Evolutionary conservation across 768 basidiomycete genomes (phyloP).

Genomic region (Gymnopilus junonius): DNA sequence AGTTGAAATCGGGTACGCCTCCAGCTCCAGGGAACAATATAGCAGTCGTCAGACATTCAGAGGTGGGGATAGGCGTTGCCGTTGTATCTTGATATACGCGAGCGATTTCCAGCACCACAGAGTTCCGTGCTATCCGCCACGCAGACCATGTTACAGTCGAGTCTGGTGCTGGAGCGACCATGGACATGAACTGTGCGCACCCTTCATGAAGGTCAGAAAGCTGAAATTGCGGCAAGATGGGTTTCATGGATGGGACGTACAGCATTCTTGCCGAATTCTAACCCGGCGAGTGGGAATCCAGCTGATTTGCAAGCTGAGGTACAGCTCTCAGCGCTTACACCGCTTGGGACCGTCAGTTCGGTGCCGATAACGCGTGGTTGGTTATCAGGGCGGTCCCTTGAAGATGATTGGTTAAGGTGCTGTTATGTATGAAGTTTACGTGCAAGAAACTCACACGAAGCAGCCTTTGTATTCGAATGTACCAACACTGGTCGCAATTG

Average conservation of each 20-base stretch:
- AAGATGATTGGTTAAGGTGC: not conserved
- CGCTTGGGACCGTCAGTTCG: constrained; percentile 8
- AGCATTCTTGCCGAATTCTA: constrained; percentile 16
- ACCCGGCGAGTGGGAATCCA: constrained; percentile 12
- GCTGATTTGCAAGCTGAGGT: constrained; percentile 13
- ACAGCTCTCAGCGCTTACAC: constrained; percentile 14
- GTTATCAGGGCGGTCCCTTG: constrained; percentile 5
- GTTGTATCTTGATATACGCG: constrained; percentile 42
- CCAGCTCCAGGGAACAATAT: constrained; percentile 8
- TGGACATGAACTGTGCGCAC: constrained; percentile 60
- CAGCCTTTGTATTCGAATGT: constrained; percentile 15
- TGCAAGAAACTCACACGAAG: constrained; percentile 4
- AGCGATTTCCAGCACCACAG: constrained; percentile 60
- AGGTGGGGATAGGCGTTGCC: constrained; percentile 1
- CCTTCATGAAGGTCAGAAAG: constrained; percentile 37
- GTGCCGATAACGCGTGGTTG: constrained; percentile 3
- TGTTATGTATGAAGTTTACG: not conserved
- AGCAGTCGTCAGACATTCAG: constrained; percentile 1
- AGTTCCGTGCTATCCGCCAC: constrained; percentile 54
- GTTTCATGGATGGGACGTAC: not conserved
- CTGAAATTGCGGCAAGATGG: too few relatives aligned
- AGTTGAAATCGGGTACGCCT: constrained; percentile 11
- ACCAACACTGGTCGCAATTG: constrained; percentile 1
- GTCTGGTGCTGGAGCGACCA: constrained; percentile 43
- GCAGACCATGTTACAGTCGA: constrained; percentile 63